phyloP scores from a whole-genome alignment of 169 alveolate genomes.

The Plasmodium inui region DNA sequence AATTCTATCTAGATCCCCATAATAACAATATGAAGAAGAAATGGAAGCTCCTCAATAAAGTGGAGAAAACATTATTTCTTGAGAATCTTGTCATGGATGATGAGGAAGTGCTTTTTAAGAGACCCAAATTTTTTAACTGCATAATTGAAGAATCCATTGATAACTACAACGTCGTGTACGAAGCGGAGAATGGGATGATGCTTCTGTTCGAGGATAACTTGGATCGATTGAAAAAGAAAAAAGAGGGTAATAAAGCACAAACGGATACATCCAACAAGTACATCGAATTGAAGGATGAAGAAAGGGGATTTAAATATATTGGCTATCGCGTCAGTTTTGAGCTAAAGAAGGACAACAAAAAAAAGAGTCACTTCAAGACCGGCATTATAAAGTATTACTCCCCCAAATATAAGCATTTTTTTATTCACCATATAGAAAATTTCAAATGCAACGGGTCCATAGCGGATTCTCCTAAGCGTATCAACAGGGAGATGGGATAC shows the following conservation, averaged over 20 bases:
- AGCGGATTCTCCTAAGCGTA: slow-evolving; percentile 26
- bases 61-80: slow-evolving; percentile 35
- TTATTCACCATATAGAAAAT: slow-evolving; percentile 68
- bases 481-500: not conserved
- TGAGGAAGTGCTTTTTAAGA: slow-evolving; percentile 49
- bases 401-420: slow-evolving; percentile 70
- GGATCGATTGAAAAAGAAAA: slow-evolving; percentile 26
- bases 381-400: slow-evolving; percentile 75
- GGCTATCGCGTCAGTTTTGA: slow-evolving; percentile 75
- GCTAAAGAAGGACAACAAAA: slow-evolving; percentile 65
- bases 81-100: slow-evolving; percentile 64
- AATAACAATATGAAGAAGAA: slow-evolving; percentile 66
- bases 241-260: not conserved
- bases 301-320: slow-evolving; percentile 60
- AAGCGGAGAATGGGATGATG: slow-evolving; percentile 37
- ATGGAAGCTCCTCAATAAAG: slow-evolving; percentile 35
- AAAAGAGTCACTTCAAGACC: slow-evolving; percentile 34
- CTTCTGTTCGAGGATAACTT: slow-evolving; percentile 24
- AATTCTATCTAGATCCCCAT: slow-evolving; percentile 36
- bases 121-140: slow-evolving; percentile 71
- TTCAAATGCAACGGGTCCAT: not conserved
- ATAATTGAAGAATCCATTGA: slow-evolving; percentile 48
- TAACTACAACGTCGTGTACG: slow-evolving; percentile 24
- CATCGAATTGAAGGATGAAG: slow-evolving; percentile 72
- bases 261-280: slow-evolving; percentile 22